Evolutionary conservation across 2,329 filamentous ascomycete genomes (phyloP).

Genomic region (Berkeleyomyces basicola): DNA sequence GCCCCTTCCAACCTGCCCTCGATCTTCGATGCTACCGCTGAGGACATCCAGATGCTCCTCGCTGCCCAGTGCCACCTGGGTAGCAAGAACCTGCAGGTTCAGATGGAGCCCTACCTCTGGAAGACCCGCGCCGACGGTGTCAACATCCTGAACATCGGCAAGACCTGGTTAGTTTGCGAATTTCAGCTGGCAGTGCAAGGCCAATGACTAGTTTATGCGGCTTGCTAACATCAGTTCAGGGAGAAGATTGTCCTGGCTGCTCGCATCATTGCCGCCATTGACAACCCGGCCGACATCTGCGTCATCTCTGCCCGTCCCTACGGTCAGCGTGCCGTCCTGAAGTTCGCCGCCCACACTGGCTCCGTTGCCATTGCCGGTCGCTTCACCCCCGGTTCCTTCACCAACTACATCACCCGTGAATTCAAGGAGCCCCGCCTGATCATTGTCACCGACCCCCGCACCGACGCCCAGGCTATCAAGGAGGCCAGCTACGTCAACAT

Average conservation of each 20-base stretch:
- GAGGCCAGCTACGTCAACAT: conserved; percentile 99
- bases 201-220: not conserved
- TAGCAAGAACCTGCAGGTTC: conserved; percentile 97
- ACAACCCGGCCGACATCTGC: conserved; percentile 98
- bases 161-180: conserved; percentile 69
- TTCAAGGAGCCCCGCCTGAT: conserved; percentile 99
- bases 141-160: conserved; percentile 98
- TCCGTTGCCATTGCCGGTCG: conserved; percentile 96
- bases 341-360: conserved; percentile 98
- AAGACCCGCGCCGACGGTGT: conserved; percentile 97
- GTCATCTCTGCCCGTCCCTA: conserved; percentile 99
- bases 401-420: conserved; percentile 99
- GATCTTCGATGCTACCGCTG: conserved; percentile 88
- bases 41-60: conserved; percentile 99
- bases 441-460: conserved; percentile 97
- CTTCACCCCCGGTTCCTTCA: conserved; percentile 99
- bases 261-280: conserved; percentile 95
- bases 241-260: conserved; percentile 99
- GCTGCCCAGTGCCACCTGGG: conserved; percentile 92
- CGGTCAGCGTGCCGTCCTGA: conserved; percentile 97
- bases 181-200: not conserved
- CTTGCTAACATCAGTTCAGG: conserved; percentile 35
- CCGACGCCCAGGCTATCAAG: conserved; percentile 99
- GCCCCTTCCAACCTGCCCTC: conserved; percentile 86
- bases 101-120: conserved; percentile 99